Conservation (phyloP, 768 basidiomycete genomes). For the Inosperma sp. region DNA sequence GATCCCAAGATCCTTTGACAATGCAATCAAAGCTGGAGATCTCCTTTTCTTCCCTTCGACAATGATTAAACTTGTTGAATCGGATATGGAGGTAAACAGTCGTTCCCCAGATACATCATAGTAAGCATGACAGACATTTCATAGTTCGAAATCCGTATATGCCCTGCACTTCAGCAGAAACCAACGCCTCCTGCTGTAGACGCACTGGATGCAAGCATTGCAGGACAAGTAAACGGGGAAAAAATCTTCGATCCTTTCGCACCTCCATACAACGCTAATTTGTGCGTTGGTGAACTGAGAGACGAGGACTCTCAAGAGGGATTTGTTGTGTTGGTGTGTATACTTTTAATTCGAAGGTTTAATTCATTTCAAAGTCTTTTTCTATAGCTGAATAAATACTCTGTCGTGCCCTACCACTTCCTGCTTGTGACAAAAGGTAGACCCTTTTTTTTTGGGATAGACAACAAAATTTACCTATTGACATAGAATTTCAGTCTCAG, state of each 20-base stretch:
- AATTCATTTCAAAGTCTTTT: background rate
- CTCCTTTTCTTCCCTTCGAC: slow-evolving; percentile 77
- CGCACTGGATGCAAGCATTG: slow-evolving; percentile 23
- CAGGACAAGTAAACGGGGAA: slow-evolving; percentile 22
- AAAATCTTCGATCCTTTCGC: slow-evolving; percentile 65
- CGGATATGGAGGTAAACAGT: slow-evolving; percentile 53
- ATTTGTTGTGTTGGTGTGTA: slow-evolving; percentile 69
- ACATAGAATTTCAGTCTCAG: slow-evolving; percentile 74
- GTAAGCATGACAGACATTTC: background rate
- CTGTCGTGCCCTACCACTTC: slow-evolving; percentile 81
- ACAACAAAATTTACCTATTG: background rate
- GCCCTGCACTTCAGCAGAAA: slow-evolving; percentile 83
- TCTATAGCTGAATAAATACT: slow-evolving; percentile 79
- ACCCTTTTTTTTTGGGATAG: slow-evolving; percentile 10
- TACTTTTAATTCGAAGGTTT: background rate
- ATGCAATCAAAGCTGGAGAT: slow-evolving; percentile 58
- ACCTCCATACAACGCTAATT: slow-evolving; percentile 77
- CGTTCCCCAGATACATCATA: background rate
- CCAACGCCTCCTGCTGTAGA: slow-evolving; percentile 42
- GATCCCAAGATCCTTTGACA: slow-evolving; percentile 52
- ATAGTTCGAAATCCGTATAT: slow-evolving; percentile 84
- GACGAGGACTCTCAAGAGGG: slow-evolving; percentile 53
- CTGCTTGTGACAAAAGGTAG: slow-evolving; percentile 82
- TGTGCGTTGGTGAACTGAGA: slow-evolving; percentile 71
- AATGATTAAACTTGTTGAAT: slow-evolving; percentile 53